Evolutionary conservation across 179 eudicot genomes (phyloP).

Genomic region (Camellia oleifera): DNA sequence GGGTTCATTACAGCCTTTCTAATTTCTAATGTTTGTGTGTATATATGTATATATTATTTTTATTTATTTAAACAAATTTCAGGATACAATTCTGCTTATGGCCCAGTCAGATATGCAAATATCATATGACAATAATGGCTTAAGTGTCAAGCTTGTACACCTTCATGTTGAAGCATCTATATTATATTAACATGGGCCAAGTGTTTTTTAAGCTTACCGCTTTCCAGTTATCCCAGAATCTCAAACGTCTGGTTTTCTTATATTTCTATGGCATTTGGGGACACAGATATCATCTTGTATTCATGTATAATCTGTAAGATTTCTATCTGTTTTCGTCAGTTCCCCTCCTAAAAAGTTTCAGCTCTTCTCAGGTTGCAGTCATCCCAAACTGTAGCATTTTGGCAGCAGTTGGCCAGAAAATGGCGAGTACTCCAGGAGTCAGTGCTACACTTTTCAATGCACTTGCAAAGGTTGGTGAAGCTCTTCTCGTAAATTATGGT

Average conservation of each 20-base stretch:
- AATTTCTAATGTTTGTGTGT: not conserved
- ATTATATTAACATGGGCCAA: not conserved
- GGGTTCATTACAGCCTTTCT: not conserved
- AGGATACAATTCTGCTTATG: not conserved
- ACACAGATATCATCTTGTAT: not conserved
- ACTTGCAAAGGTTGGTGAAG: slow-evolving; percentile 73
- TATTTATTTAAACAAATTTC: not conserved
- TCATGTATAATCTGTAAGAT: slow-evolving; percentile 2
- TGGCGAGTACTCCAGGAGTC: slow-evolving; percentile 99
- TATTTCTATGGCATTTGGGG: not conserved
- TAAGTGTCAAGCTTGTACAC: not conserved
- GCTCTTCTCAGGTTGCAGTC: slow-evolving; percentile 68
- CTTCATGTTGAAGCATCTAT: not conserved
- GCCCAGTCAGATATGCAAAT: not conserved
- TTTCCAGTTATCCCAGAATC: not conserved
- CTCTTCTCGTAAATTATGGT: not conserved
- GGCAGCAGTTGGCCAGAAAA: slow-evolving; percentile 98
- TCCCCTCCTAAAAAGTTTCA: not conserved
- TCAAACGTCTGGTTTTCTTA: not conserved
- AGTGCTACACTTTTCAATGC: slow-evolving; percentile 96
- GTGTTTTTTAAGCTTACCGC: not conserved
- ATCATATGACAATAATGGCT: not conserved
- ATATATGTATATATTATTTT: too few species aligned
- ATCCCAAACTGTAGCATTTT: slow-evolving; percentile 92
- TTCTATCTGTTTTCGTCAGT: not conserved